Evolutionary conservation across 2,329 filamentous ascomycete genomes (phyloP), one percentile per base, ranked within the genome.

Genomic region (Magnaporthiopsis incrustans): DNA sequence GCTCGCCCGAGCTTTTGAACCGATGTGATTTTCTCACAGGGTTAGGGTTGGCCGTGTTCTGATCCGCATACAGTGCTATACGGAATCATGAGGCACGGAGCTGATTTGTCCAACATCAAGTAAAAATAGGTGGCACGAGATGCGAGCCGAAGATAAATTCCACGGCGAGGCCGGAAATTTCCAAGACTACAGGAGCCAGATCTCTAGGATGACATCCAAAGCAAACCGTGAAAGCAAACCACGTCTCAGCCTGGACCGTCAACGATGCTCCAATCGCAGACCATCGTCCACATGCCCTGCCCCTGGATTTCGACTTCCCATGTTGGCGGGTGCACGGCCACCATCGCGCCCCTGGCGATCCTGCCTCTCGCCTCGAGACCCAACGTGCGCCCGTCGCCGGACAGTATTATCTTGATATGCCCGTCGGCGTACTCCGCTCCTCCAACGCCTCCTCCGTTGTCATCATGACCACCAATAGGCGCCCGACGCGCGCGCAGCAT

Each of bases 321-420:
- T 15, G 66, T 60, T 1, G 70, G 70, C 32, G 66, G 67, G 26
- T 50, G 60, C 58, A 79, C 69, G 1, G 71, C 69, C 2, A 79
- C 68, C 26, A 73, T 53, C 11, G 66, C 64, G 18, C 74, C 74
- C 1, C 66, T 65, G 1, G 11, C 63, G 7, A 77, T 71, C 27
- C 69, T 61, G 57, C 67, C 70, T 61, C 67, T 68, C 30, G 67
- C 67, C 33, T 68, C 72, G 15, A 75, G 68, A 0, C 71, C 73
- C 1, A 61, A 65, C 10, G 73, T 58, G 25, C 72, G 70, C 30
- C 70, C 69, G 12, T 69, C 68, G 7, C 72, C 70, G 3, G 70
- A 69, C 22, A 73, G 66, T 8, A 72, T 65, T 7, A 70, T 63
- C 12, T 62, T 65, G 8, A 30, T 18, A 18, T 30, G 57, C 3